Percentiles rank a stretch among this genome's conserved stretches.
phyloP scores from a whole-genome alignment of 176 grass and related monocot genomes.

The Lolium perenne region DNA sequence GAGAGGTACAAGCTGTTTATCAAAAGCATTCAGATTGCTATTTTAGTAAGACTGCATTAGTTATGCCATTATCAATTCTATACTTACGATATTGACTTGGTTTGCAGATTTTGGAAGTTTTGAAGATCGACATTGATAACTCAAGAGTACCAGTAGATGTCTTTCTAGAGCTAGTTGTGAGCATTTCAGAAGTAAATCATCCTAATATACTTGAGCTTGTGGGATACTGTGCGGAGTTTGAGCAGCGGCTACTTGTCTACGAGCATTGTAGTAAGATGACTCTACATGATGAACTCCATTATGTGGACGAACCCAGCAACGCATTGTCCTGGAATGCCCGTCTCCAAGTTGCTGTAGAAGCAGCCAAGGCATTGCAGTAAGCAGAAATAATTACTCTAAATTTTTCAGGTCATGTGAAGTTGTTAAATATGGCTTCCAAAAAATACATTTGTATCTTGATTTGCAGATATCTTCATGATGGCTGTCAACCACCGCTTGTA shows the following conservation, averaged over 20 bases:
- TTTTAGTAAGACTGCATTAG: constrained; percentile 33
- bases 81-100: constrained; percentile 26
- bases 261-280: constrained; percentile 83
- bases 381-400: constrained; percentile 30
- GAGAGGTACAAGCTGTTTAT: constrained; percentile 68
- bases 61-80: constrained; percentile 37
- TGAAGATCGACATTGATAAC: constrained; percentile 80
- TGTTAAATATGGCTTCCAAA: constrained; percentile 39
- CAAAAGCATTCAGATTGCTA: constrained; percentile 9
- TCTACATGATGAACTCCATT: constrained; percentile 86
- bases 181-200: constrained; percentile 81
- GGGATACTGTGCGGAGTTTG: constrained; percentile 95
- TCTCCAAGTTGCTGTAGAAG: constrained; percentile 72
- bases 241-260: constrained; percentile 83
- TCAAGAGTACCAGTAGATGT: constrained; percentile 74
- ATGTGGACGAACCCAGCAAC: constrained; percentile 59
- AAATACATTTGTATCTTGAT: constrained; percentile 34
- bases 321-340: constrained; percentile 86
- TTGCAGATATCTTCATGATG: constrained; percentile 87
- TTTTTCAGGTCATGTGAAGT: not conserved
- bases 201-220: constrained; percentile 81
- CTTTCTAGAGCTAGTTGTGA: constrained; percentile 83
- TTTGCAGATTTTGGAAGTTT: constrained; percentile 82
- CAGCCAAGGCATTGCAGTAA: constrained; percentile 96
- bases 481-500: constrained; percentile 70